Evolutionary conservation across 1,284 basidiomycete genomes (phyloP), one percentile per base, ranked within the genome.

Genomic region (Irpex rosettiformis): DNA sequence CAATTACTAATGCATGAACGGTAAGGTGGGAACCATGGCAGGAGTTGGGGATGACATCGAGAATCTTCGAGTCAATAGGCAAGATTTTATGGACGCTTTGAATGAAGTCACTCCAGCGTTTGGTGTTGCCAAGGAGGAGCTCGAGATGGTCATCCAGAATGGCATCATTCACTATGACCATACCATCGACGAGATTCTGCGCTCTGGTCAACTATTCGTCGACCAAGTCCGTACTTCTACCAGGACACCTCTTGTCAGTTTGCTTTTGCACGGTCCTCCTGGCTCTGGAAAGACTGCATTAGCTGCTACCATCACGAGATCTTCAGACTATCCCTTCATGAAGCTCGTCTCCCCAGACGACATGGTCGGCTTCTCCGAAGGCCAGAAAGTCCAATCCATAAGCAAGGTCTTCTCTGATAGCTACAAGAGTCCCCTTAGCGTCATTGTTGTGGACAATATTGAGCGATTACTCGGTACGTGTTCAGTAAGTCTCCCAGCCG

Each of bases 51-150:
- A 98, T 67, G 94, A 99, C 72, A 87, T 99, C 51, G 95, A 97
- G 74, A 88, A 96, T 70, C 80, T 99, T 73, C 82, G 93, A 62
- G 96, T 99, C 47, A 94, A 92, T 65, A 80, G 89, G 59, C 76
- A 79, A 11, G 97, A 99, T 75, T 99, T 99, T 70, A 75, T 94
- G 80, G 85, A 86, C 68, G 97, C 96, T 0, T 78, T 99, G 49
- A 91, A 96, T 4, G 97, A 99, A 73, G 95, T 99, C 10, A 92
- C 94, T 67, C 94, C 97, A 7, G 94, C 96, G 8, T 99, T 96
- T 71, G 97, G 97, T 85, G 94, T 98, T 3, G 89, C 95, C 2
- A 97, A 99, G 75, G 96, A 98, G 73, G 97, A 99, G 77, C 79
- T 99, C 25, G 85, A 90, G 66, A 88, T 93, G 67, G 95, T 98